Base-by-base conservation (phyloP, 2,329 filamentous ascomycete genomes). In the Truncatella angustata region DNA sequence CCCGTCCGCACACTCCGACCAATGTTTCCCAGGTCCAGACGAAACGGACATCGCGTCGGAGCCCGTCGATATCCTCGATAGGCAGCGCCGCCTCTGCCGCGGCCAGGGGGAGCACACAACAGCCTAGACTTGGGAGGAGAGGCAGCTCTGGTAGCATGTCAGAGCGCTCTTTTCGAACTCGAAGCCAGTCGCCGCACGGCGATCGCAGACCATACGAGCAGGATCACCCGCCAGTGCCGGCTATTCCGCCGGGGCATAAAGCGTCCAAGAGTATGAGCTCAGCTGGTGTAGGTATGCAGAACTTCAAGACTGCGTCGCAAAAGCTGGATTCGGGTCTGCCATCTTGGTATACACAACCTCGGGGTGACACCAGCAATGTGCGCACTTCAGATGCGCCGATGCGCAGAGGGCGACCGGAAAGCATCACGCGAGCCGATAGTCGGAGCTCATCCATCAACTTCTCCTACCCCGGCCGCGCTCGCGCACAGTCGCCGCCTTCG, bases 121-220 rank as follows among this genome's bases (percentile, higher is more conserved):
- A 70, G 58, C 60, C 66, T 66, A 73, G 74, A 49, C 73, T 92
- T 55, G 79, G 86, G 56, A 78, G 90, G 62, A 77, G 80, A 34
- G 80, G 77, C 51, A 95, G 92, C 70, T 81, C 81, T 24, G 81
- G 85, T 20, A 96, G 91, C 46, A 96, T 97, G 92, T 87, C 84
- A 26, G 89, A 93, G 67, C 84, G 93, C 53, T 92, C 91, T 1
- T 96, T 97, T 69, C 85, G 92, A 59, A 88, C 97, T 69, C 85
- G 92, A 59, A 88, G 87, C 11, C 84, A 86, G 3, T 95, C 86
- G 4, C 90, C 79, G 55, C 76, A 67, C 65, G 65, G 69, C 52
- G 69, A 69, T 40, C 65, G 69, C 53, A 70, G 66, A 57, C 67
- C 66, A 50, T 66, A 54, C 37, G 60, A 66, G 18, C 67, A 72